Conservation (phyloP, 345 rosid species). For the Brassica rapa region DNA sequence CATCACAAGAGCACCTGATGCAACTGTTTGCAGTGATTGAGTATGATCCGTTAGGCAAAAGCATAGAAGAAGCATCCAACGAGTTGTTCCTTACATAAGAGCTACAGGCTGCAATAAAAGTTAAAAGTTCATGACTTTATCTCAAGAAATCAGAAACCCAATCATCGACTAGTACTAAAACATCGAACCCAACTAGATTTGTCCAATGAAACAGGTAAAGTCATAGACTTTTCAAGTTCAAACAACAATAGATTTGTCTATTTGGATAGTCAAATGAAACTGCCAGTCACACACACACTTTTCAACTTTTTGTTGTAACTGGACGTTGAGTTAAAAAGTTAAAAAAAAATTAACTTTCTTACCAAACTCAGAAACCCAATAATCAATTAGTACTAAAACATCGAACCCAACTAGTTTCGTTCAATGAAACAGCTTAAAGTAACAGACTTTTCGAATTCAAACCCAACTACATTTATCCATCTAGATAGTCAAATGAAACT, state of each 20-base stretch:
- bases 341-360: neutral
- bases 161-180: neutral
- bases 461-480: neutral
- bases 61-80: slow-evolving; percentile 47
- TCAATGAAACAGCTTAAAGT: neutral
- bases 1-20: slow-evolving; percentile 60
- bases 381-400: neutral
- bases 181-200: neutral
- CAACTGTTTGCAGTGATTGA: slow-evolving; percentile 62
- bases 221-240: neutral
- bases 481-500: slow-evolving; percentile 1
- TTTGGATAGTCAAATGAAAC: neutral
- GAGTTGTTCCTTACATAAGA: slow-evolving; percentile 56
- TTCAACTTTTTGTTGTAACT: slow-evolving; percentile 37
- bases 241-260: neutral
- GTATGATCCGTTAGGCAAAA: slow-evolving; percentile 55
- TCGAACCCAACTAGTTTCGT: neutral
- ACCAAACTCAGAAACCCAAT: neutral
- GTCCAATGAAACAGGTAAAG: slow-evolving; percentile 6
- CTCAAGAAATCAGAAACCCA: neutral
- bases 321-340: slow-evolving; percentile 47
- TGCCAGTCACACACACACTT: neutral
- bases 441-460: neutral
- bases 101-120: slow-evolving; percentile 60
- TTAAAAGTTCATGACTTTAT: neutral